Percentiles rank a stretch among this genome's conserved stretches.
phyloP scores from a whole-genome alignment of 2,329 filamentous ascomycete genomes.

The Ophiocordyceps camponoti-rufipedis region DNA sequence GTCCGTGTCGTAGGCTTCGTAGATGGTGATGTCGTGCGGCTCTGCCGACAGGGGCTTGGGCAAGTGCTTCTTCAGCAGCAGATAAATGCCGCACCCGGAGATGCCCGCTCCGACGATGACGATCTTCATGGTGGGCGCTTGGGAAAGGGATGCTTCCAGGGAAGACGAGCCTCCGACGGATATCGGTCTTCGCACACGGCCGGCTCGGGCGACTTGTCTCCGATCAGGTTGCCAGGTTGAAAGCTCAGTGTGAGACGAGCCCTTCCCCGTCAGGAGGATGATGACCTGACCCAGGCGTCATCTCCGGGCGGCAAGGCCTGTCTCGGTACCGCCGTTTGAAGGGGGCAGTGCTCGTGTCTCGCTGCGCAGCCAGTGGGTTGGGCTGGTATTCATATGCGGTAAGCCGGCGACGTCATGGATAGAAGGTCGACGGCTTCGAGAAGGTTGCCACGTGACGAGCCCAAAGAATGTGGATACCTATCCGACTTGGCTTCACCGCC shows the following conservation, averaged over 20 bases:
- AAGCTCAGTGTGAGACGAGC: neutral
- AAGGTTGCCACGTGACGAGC: neutral
- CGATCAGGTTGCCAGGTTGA: neutral
- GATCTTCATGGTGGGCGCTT: slow-evolving; percentile 6
- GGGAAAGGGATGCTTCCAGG: neutral
- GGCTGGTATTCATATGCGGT: neutral
- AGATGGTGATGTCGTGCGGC: slow-evolving; percentile 7
- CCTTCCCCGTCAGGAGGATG: neutral
- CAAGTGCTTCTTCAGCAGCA: slow-evolving; percentile 8
- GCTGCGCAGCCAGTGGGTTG: neutral
- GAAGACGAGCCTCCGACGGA: neutral
- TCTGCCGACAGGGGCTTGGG: slow-evolving; percentile 1
- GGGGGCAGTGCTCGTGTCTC: neutral
- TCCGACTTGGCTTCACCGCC: no score
- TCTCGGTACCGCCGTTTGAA: neutral
- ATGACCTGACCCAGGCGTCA: neutral
- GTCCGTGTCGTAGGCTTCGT: slow-evolving; percentile 8
- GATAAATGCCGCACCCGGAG: slow-evolving; percentile 8
- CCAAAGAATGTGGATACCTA: no score
- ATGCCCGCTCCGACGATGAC: slow-evolving; percentile 10
- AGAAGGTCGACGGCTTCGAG: neutral
- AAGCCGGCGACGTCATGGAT: neutral
- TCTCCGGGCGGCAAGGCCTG: neutral
- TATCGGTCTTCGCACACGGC: neutral
- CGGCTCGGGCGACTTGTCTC: neutral